Evolutionary conservation across 768 basidiomycete genomes (phyloP).

Genomic region (Polyporus arcularius): DNA sequence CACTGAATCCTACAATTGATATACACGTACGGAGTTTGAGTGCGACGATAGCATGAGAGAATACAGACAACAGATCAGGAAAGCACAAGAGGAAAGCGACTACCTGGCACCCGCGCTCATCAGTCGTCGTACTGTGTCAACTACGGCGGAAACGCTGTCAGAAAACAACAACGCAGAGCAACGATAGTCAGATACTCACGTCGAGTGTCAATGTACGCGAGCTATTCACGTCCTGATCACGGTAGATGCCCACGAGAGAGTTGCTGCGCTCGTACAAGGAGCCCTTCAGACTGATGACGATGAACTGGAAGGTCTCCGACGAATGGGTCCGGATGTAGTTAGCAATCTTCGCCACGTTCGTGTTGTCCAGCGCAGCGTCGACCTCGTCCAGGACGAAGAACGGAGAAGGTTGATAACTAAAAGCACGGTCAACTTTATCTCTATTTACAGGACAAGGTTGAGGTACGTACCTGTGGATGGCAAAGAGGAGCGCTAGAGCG

Average conservation of each 20-base stretch:
- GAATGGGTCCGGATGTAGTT: conserved; percentile 89
- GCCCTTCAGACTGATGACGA: conserved; percentile 96
- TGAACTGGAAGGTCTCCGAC: conserved; percentile 87
- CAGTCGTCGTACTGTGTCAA: conserved; percentile 66
- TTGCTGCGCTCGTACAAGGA: conserved; percentile 89
- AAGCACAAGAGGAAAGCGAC: not conserved
- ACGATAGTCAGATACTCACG: conserved; percentile 44
- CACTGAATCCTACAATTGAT: too few species aligned
- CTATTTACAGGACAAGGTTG: not conserved
- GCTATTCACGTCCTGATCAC: conserved; percentile 92
- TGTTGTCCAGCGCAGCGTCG: conserved; percentile 96
- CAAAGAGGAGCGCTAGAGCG: conserved; percentile 93
- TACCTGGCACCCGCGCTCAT: not conserved
- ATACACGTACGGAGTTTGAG: too few species aligned
- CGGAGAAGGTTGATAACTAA: conserved; percentile 91
- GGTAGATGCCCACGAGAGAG: conserved; percentile 90
- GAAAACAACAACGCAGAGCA: not conserved
- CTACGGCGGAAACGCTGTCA: conserved; percentile 22
- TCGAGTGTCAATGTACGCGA: conserved; percentile 91
- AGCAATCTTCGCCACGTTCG: conserved; percentile 96
- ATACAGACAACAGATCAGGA: not conserved
- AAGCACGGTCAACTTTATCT: not conserved
- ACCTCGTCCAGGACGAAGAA: conserved; percentile 99
- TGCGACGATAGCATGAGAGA: not conserved
- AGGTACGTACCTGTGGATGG: conserved; percentile 81